phyloP scores from a whole-genome alignment of 2,329 filamentous ascomycete genomes.

The Epichloe typhina region DNA sequence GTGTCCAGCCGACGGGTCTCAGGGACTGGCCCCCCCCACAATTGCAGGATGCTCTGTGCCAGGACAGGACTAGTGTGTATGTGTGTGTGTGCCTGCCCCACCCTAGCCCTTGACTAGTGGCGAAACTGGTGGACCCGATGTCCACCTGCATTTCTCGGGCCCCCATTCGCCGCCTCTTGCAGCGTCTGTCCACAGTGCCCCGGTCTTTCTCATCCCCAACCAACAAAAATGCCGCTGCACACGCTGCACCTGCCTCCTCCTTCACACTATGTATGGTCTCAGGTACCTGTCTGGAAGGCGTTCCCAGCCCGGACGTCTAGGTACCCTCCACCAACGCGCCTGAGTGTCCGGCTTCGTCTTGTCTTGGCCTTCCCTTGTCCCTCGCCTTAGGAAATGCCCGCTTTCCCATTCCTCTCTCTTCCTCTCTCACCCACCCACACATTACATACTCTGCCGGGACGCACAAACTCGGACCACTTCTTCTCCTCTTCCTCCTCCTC shows the following conservation, averaged over 20 bases:
- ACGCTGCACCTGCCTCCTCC: constrained; percentile 4
- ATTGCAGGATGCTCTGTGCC: constrained; percentile 11
- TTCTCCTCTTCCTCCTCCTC: neutral
- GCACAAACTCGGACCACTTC: neutral
- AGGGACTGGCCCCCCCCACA: constrained; percentile 12
- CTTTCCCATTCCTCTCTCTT: constrained; percentile 3
- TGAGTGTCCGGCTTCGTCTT: neutral
- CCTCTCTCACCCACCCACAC: neutral
- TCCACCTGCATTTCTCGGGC: constrained; percentile 3
- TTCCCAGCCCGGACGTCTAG: neutral
- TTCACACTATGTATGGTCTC: neutral
- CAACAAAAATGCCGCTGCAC: constrained; percentile 17
- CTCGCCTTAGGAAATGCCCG: constrained; percentile 3
- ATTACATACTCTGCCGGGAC: neutral
- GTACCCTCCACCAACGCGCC: neutral
- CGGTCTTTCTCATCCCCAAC: constrained; percentile 12
- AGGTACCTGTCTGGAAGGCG: neutral
- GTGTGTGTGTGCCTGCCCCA: constrained; percentile 9
- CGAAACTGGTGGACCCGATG: constrained; percentile 10
- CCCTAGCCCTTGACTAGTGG: constrained; percentile 23
- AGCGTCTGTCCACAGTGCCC: neutral
- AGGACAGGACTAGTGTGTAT: constrained; percentile 8
- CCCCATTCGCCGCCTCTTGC: constrained; percentile 18
- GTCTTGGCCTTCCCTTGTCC: neutral
- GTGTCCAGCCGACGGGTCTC: neutral